Evolutionary conservation across 805 yeast species (phyloP).

Genomic region (Candida dajiaensis): DNA sequence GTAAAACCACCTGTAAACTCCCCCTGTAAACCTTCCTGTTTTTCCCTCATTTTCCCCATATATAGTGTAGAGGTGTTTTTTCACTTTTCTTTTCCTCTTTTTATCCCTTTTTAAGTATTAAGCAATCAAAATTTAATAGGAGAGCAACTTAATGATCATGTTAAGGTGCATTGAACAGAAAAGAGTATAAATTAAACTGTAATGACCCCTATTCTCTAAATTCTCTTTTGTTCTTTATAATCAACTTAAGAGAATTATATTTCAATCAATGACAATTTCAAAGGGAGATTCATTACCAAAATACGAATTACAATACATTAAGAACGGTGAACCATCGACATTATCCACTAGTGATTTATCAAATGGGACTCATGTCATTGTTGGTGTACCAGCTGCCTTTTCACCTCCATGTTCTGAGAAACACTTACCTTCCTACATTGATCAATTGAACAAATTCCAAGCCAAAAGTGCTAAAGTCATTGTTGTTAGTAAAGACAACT

Average conservation of each 20-base stretch:
- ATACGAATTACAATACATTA: slow-evolving; percentile 27
- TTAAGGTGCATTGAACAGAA: background rate
- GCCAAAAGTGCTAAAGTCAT: slow-evolving; percentile 54
- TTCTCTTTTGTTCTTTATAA: too few relatives aligned
- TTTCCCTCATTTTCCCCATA: too few relatives aligned
- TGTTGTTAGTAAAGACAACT: slow-evolving; percentile 59
- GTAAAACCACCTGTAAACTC: too few relatives aligned
- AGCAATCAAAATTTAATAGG: background rate
- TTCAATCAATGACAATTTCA: background rate
- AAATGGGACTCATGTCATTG: slow-evolving; percentile 39
- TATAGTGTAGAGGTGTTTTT: too few relatives aligned
- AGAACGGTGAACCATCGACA: slow-evolving; percentile 22
- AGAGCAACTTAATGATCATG: background rate
- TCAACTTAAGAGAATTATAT: background rate
- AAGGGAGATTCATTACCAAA: slow-evolving; percentile 10
- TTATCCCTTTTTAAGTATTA: too few relatives aligned
- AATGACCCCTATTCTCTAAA: too few relatives aligned
- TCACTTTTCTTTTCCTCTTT: too few relatives aligned
- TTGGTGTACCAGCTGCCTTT: slow-evolving; percentile 81
- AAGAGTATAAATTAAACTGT: background rate
- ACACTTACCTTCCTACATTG: slow-evolving; percentile 57
- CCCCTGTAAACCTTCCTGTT: too few relatives aligned
- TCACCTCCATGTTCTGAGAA: slow-evolving; percentile 74
- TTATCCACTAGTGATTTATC: slow-evolving; percentile 23
- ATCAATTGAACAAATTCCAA: slow-evolving; percentile 35